Evolutionary conservation across 2,329 filamentous ascomycete species (phyloP).

Genomic region (Drechslera avenae): DNA sequence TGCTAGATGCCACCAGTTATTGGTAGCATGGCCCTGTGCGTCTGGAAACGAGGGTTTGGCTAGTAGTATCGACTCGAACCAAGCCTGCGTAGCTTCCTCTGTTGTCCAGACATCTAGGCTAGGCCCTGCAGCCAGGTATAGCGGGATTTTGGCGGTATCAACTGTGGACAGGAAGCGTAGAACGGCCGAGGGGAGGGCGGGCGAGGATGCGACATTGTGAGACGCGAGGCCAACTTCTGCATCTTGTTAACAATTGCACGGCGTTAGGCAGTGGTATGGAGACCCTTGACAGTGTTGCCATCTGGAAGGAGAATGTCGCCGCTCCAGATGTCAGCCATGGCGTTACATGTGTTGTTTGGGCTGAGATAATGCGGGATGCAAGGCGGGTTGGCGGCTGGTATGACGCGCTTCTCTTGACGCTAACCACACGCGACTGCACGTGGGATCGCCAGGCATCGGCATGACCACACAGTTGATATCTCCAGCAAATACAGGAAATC

Average conservation of each 20-base stretch:
- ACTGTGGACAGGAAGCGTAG: conserved; percentile 50
- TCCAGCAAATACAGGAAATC: too few relatives aligned
- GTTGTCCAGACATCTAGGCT: conserved; percentile 48
- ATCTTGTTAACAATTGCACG: not conserved
- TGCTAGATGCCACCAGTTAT: conserved; percentile 47
- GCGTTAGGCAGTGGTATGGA: too few relatives aligned
- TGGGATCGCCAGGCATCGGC: not conserved
- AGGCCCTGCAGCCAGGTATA: conserved; percentile 48
- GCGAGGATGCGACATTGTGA: conserved; percentile 21
- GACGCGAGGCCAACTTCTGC: conserved; percentile 40
- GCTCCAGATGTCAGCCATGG: conserved; percentile 44
- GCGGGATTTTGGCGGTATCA: conserved; percentile 47
- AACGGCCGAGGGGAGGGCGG: conserved; percentile 18
- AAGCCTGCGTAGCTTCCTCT: conserved; percentile 41
- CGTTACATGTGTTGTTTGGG: not conserved
- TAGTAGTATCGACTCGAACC: conserved; percentile 49
- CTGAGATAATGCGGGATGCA: not conserved
- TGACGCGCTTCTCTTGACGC: conserved; percentile 21
- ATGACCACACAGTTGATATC: too few relatives aligned
- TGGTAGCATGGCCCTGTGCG: conserved; percentile 3
- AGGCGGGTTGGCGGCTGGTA: not conserved
- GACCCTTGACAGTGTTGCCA: conserved; percentile 33
- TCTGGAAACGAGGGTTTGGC: conserved; percentile 18
- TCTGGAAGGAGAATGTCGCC: conserved; percentile 42
- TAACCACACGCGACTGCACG: conserved; percentile 21